These are phyloP conservation scores for Apiotrichum domesticum DNA, from an alignment of 1,284 basidiomycete species.

Conservation along the genomic window DNA sequence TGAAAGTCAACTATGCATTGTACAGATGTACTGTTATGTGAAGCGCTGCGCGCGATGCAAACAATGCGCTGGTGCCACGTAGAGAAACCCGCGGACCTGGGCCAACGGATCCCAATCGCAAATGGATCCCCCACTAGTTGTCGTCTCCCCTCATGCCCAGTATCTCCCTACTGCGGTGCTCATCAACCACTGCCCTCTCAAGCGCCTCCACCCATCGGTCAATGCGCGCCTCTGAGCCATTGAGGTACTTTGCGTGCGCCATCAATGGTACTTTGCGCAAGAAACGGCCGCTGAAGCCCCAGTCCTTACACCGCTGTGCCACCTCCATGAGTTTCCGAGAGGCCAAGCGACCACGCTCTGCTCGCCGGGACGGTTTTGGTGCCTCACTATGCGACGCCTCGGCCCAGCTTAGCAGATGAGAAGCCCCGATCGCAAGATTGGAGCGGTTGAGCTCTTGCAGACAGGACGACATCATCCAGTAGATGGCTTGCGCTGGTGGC, in stretches of 20 bases:
- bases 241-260: slow-evolving; percentile 70
- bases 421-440: slow-evolving; percentile 58
- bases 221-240: slow-evolving; percentile 9
- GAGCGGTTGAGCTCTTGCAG: slow-evolving; percentile 70
- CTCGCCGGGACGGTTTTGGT: neutral
- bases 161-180: slow-evolving; percentile 12
- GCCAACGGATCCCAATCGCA: too few species aligned
- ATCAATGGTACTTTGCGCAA: slow-evolving; percentile 85
- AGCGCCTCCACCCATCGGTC: slow-evolving; percentile 55
- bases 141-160: neutral
- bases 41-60: neutral
- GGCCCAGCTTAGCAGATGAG: slow-evolving; percentile 49
- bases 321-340: slow-evolving; percentile 3
- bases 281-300: slow-evolving; percentile 9
- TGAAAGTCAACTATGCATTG: neutral
- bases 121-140: neutral
- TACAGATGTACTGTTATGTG: neutral
- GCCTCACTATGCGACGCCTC: neutral
- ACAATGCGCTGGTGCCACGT: neutral
- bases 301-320: slow-evolving; percentile 1
- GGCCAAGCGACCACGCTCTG: slow-evolving; percentile 8
- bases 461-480: slow-evolving; percentile 84
- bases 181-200: slow-evolving; percentile 57
- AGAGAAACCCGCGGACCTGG: neutral
- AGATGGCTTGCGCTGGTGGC: slow-evolving; percentile 82